Evolutionary conservation across 2,329 filamentous ascomycete genomes (phyloP), one percentile per base, ranked within the genome.

Genomic region (Aureobasidium leucospermi): DNA sequence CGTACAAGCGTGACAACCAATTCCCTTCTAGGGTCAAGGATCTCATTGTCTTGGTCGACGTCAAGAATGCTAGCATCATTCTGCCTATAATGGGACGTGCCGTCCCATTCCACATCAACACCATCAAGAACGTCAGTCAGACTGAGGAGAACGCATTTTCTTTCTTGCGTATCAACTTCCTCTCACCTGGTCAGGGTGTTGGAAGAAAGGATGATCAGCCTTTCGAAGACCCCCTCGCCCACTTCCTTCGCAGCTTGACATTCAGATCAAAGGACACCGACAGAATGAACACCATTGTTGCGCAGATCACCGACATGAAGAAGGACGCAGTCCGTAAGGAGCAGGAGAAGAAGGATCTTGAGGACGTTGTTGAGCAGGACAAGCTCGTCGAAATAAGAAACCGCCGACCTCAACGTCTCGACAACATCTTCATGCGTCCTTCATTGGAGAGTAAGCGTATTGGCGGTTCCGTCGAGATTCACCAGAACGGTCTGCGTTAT

Each of bases 331-430:
- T 90, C 43, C 92, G 96, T 74, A 89, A 90, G 67, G 94, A 99
- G 74, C 92, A 96, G 69, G 93, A 96, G 75, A 96, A 97, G 84
- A 99, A 99, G 78, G 93, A 99, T 67, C 88, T 99, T 88, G 94
- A 99, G 72, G 94, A 99, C 74, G 94, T 99, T 23, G 92, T 99
- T 6, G 94, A 97, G 75, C 94, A 99, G 74, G 94, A 99, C 72
- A 99, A 99, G 78, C 84, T 99, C 56, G 80, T 95, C 66, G 92
- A 96, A 71, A 92, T 97, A 66, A 83, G 94, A 79, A 96, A 89
- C 75, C 91, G 94, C 64, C 90, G 94, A 60, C 94, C 94, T 36
- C 85, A 88, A 65, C 88, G 93, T 62, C 82, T 99, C 68, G 90
- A 96, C 63, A 94, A 96, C 71, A 90, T 99, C 67, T 99, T 93